Conservation (phyloP, 768 basidiomycete genomes). For the Tricholoma sp. region DNA sequence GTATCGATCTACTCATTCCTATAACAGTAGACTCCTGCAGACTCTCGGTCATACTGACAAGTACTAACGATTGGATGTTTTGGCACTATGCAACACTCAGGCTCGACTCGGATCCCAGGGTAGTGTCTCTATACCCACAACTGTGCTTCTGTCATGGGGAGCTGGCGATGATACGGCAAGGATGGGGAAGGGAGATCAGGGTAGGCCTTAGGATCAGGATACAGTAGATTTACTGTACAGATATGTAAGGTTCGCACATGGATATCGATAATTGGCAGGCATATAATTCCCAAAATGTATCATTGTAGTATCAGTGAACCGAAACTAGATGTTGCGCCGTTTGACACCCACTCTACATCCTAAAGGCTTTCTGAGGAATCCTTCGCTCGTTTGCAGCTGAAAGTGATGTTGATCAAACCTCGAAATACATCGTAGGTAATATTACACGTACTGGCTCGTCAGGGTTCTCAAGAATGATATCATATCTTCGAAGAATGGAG, state of each 20-base stretch:
- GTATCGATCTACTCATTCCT: no score
- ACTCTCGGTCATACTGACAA: background rate
- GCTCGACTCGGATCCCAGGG: background rate
- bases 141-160: background rate
- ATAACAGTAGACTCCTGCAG: no score
- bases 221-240: no score
- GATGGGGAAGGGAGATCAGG: background rate
- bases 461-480: constrained; percentile 62
- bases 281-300: no score
- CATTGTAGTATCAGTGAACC: background rate
- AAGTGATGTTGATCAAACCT: background rate
- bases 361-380: constrained; percentile 83
- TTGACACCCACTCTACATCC: constrained; percentile 69
- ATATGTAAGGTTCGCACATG: no score
- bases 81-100: no score
- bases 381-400: constrained; percentile 74
- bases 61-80: background rate
- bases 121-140: background rate
- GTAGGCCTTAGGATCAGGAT: background rate
- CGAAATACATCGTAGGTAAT: background rate
- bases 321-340: constrained; percentile 37
- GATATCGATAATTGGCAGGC: no score
- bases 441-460: constrained; percentile 45
- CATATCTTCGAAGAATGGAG: constrained; percentile 73
- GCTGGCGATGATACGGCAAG: background rate